These are phyloP conservation scores for Trichophyton equinum DNA, from an alignment of 2,329 filamentous ascomycete species.

Conservation along the genomic window DNA sequence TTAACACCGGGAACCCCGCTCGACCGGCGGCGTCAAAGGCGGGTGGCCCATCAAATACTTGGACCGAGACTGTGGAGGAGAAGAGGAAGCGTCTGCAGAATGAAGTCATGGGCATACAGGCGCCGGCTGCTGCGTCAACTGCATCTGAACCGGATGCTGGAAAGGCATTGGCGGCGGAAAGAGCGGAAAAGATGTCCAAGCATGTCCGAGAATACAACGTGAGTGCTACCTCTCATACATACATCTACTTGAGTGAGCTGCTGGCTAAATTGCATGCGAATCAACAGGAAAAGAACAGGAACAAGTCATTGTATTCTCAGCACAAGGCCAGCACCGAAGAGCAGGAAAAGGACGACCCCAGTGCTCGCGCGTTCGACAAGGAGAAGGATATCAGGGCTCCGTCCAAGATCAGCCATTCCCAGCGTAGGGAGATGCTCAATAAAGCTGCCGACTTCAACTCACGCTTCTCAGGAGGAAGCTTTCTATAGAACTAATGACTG, in stretches of 20 bases:
- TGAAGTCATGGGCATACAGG: slow-evolving; percentile 61
- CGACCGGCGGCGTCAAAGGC: slow-evolving; percentile 31
- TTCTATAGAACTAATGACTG: slow-evolving; percentile 24
- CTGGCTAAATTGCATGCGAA: neutral
- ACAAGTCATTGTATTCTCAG: slow-evolving; percentile 13
- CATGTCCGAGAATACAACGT: slow-evolving; percentile 15
- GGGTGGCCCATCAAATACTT: slow-evolving; percentile 41
- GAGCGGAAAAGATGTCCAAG: slow-evolving; percentile 7
- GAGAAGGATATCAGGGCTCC: slow-evolving; percentile 87
- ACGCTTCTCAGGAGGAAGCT: slow-evolving; percentile 63
- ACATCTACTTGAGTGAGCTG: neutral
- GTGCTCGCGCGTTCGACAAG: slow-evolving; percentile 72
- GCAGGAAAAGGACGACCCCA: slow-evolving; percentile 75
- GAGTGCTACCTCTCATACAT: slow-evolving; percentile 6
- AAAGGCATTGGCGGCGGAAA: slow-evolving; percentile 6
- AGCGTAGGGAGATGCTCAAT: slow-evolving; percentile 66
- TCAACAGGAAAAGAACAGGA: slow-evolving; percentile 12
- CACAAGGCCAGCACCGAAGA: slow-evolving; percentile 16
- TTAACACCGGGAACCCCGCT: slow-evolving; percentile 55
- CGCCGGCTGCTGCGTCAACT: slow-evolving; percentile 15
- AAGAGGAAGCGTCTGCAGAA: slow-evolving; percentile 68
- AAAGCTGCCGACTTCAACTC: slow-evolving; percentile 63
- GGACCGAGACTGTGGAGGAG: slow-evolving; percentile 83
- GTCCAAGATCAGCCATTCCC: slow-evolving; percentile 55
- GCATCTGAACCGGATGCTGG: neutral